Evolutionary conservation across 352 stramenopile species (phyloP), one percentile per base, ranked within the genome.

Genomic region (Phytophthora quininea): DNA sequence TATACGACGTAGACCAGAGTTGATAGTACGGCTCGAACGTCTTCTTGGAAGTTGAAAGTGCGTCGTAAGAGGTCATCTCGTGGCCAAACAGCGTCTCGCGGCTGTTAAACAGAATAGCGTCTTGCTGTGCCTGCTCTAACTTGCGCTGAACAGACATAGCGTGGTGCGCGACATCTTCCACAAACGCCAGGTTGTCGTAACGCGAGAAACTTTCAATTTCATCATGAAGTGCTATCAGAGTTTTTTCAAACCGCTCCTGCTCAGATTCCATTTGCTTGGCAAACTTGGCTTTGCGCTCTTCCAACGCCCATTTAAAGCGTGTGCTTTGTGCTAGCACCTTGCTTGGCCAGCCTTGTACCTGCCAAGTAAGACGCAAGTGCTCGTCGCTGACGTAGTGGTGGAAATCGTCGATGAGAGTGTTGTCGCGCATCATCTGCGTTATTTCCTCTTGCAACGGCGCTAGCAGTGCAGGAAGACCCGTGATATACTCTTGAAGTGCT

Each of bases 11-110:
- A 33, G 85, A 80, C 96, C 96, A 99, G 14, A 99, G 79, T 56
- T 92, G 84, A 24, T 93, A 91, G 63, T 98, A 99, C 9, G 96
- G 94, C 64, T 99, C 96, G 60, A 99, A 98, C 11, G 84, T 86
- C 76, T 98, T 98, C 56, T 95, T 91, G 2, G 97, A 82, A 1
- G 92, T 76, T 2, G 77, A 69, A 1, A 99, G 71, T 52, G 79
- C 71, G 6, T 93, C 84, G 59, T 98, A 99, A 0, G 96, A 90
- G 3, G 88, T 96, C n/a, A 95, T 69, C 24, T 97, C 88, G 30
- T 88, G 84, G 3, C 89, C 90, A 57, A 98, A 98, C 0, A 98
- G 71, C 6, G 73, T 84, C 56, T 99, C 96, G 3, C 96, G 90
- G 19, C 81, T 96, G 69, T 98, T 98, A 65, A 98, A 98, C 1